Evolutionary conservation across 164 flowering plant species (phyloP), one percentile per base, ranked within the genome.

Genomic region (Vitis rotundifolia): DNA sequence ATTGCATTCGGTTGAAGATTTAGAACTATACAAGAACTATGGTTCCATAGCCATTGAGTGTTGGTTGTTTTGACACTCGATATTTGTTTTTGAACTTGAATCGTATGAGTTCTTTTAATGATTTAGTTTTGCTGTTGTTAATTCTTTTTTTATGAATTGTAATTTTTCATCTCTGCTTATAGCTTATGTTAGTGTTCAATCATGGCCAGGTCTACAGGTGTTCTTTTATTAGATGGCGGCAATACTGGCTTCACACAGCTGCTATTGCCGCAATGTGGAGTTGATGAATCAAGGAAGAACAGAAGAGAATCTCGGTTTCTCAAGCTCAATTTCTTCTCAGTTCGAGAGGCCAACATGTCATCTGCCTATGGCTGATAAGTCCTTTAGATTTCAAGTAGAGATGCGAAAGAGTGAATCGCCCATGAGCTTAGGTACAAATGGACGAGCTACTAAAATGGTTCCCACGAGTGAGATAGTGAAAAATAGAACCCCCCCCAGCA

Each of bases 241-340:
- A 70, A 73, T 87, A 73, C 79, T 92, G 67, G 97, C 92, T 88
- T 85, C 90, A 10, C 68, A 81, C 49, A 77, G 91, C 81, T 80
- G 86, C 73, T 78, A 70, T 73, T 83, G 85, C 88, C 76, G 61
- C 71, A 64, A 60, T 48, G 60, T 14, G 26, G 83, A 84, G 68
- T 62, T 71, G 44, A 26, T 68, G 14, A 76, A 78, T 61, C 85
- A 78, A 12, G 79, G 80, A 67, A 84, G 71, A 72, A 10, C 56
- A 22, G 11, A 57, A 10, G 78, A 82, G 18, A 62, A 67, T 65
- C 76, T 87, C 48, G 63, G 88, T 69, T 91, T 91, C 72, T 83
- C 85, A n/a, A 70, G 81, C 26, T 83, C 88, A 47, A 63, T 84
- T 31, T 78, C 82, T n/a, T 52, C 47, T 47, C 68, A 66, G 12